phyloP scores from a whole-genome alignment of 192 early-diverging fungal genomes.

The Cladochytrium replicatum region DNA sequence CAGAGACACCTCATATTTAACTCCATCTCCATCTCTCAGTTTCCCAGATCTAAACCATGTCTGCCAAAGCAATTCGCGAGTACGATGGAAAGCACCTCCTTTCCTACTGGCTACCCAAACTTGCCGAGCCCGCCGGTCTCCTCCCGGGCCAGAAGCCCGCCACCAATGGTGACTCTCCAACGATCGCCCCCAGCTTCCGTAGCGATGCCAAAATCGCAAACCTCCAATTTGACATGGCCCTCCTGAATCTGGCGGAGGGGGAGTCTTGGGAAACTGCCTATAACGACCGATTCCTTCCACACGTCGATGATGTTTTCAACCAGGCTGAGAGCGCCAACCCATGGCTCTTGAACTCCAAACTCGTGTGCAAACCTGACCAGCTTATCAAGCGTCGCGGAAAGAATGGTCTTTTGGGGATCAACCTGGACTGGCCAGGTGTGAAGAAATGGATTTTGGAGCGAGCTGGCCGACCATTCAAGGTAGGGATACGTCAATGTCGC shows the following conservation, averaged over 20 bases:
- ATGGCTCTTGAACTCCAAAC: conserved; percentile 71
- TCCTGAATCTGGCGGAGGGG: conserved; percentile 34
- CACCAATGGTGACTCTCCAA: conserved; percentile 15
- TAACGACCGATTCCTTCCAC: no score
- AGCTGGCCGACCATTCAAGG: conserved; percentile 77
- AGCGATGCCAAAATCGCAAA: conserved; percentile 65
- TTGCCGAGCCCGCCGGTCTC: conserved; percentile 48
- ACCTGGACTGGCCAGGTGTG: conserved; percentile 78
- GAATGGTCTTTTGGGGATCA: conserved; percentile 85
- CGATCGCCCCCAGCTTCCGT: conserved; percentile 50
- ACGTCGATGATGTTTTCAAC: conserved; percentile 57
- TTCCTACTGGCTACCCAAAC: conserved; percentile 71
- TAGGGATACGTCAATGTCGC: no score
- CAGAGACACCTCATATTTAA: no score
- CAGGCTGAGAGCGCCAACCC: conserved; percentile 67
- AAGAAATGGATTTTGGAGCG: conserved; percentile 84
- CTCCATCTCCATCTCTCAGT: no score
- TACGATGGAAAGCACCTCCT: conserved; percentile 97
- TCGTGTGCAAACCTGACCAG: conserved; percentile 97
- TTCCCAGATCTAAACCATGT: no score
- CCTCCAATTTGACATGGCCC: conserved; percentile 55
- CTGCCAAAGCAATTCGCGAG: conserved; percentile 89
- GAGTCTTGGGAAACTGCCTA: conserved; percentile 6
- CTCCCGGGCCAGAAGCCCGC: conserved; percentile 3
- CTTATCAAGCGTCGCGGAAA: conserved; percentile 97